Evolutionary conservation across 2,329 filamentous ascomycete genomes (phyloP), one percentile per base, ranked within the genome.

Genomic region (Fusarium hostae): DNA sequence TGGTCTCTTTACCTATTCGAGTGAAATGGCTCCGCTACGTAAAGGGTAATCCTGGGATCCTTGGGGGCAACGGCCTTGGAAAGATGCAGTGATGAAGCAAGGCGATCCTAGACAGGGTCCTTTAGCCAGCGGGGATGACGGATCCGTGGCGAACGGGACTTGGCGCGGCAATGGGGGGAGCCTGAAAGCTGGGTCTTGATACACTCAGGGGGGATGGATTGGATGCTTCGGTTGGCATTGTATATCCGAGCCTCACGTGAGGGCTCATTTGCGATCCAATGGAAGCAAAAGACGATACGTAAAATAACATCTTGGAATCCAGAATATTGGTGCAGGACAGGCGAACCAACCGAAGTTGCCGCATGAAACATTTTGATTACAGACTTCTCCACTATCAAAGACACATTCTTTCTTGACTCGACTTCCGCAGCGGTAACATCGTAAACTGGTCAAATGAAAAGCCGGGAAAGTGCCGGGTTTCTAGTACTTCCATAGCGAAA

Each of bases 311-410:
- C 41, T 54, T 43, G 48, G 47, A 35, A 62, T 11, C 30, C 30
- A 39, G 20, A 35, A 39, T 47, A 43, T 12, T 22, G 15, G 16
- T 30, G 40, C 22, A 43, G 43, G 13, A 24, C 34, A 59, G 63
- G 40, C 63, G 39, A 51, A 50, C 32, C 48, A 64, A 41, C 57
- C 57, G 35, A 59, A 50, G 59, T 9, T 51, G 20, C 22, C 26
- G 48, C 50, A 63, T 69, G 66, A 69, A 69, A 69, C 66, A 51
- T 35, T 52, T 56, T 47, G 39, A 45, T 64, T 39, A 52, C 35
- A 28, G 22, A 4, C 18, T 43, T 10, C 6, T 48, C 69, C 68
- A 72, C 69, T 61, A 15, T 13, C n/a, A 24, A 48, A n/a, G 64
- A 43, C 30, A 56, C 26, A 26, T 26, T 26, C 47, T 39, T 35